Evolutionary conservation across 2,329 filamentous ascomycete species (phyloP).

Genomic region (Aurifilum marmelostoma): DNA sequence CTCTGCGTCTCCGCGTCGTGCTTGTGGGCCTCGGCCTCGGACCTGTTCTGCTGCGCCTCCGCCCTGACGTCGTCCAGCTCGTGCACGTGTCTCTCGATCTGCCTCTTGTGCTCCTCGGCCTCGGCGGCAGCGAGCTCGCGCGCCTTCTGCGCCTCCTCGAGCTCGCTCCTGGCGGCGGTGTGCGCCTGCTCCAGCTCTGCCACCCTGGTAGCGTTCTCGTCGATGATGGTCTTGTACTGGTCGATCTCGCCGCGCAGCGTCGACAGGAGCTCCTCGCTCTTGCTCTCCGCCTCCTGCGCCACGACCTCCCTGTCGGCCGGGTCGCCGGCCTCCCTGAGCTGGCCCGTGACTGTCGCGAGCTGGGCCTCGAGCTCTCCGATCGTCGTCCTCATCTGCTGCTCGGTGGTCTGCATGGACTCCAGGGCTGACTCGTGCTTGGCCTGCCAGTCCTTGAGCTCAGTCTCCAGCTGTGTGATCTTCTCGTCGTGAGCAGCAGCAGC

Average conservation of each 20-base stretch:
- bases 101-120: slow-evolving; percentile 45
- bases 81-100: slow-evolving; percentile 43
- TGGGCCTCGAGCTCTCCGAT: slow-evolving; percentile 73
- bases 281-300: slow-evolving; percentile 52
- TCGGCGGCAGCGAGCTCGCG: slow-evolving; percentile 57
- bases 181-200: slow-evolving; percentile 76
- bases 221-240: slow-evolving; percentile 76
- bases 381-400: slow-evolving; percentile 72
- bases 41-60: slow-evolving; percentile 56
- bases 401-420: slow-evolving; percentile 70
- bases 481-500: slow-evolving; percentile 50
- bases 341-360: slow-evolving; percentile 26
- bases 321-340: slow-evolving; percentile 17
- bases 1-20: slow-evolving; percentile 27
- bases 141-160: slow-evolving; percentile 67
- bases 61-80: slow-evolving; percentile 70
- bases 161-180: slow-evolving; percentile 64
- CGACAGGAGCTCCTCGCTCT: slow-evolving; percentile 63
- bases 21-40: slow-evolving; percentile 51
- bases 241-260: slow-evolving; percentile 75
- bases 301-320: slow-evolving; percentile 36
- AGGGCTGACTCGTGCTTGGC: slow-evolving; percentile 73
- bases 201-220: slow-evolving; percentile 69
- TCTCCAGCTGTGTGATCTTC: slow-evolving; percentile 68
- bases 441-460: slow-evolving; percentile 76